Evolutionary conservation across 1,284 basidiomycete species (phyloP).

Genomic region (Leccinum fallax): DNA sequence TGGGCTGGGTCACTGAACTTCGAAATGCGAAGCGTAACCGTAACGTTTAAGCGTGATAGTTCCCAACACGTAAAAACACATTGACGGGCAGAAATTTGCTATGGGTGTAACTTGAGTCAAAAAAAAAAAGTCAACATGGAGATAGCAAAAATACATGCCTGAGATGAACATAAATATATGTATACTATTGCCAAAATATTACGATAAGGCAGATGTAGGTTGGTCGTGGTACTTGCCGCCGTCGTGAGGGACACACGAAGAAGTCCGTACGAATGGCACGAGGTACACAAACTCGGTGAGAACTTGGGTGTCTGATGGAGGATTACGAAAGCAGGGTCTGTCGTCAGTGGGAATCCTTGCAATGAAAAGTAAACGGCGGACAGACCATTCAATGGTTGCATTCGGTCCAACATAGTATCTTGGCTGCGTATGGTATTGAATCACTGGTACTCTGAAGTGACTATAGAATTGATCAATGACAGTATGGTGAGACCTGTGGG

Average conservation of each 20-base stretch:
- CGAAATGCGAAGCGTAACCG: not conserved
- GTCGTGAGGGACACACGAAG: not conserved
- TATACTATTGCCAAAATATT: not conserved
- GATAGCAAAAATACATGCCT: slow-evolving; percentile 27
- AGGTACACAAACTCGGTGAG: not conserved
- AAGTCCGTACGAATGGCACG: not conserved
- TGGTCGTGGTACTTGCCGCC: not conserved
- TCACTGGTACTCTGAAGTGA: not conserved
- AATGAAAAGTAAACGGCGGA: not conserved
- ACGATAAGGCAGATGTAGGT: slow-evolving; percentile 5
- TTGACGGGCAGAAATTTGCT: not conserved
- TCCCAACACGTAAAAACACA: not conserved
- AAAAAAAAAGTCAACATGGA: not conserved
- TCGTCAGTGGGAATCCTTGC: slow-evolving; percentile 4
- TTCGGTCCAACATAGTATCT: not conserved
- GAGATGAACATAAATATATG: not conserved
- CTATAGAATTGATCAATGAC: not conserved
- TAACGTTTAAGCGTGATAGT: not conserved
- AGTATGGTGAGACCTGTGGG: not conserved
- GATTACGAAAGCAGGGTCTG: not conserved
- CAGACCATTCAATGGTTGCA: not conserved
- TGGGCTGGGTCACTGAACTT: not conserved
- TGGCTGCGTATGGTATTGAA: not conserved
- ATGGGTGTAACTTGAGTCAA: not conserved
- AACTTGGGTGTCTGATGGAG: not conserved